Base-by-base conservation (phyloP, 2,329 filamentous ascomycete genomes). In the Diaporthe vexans region DNA sequence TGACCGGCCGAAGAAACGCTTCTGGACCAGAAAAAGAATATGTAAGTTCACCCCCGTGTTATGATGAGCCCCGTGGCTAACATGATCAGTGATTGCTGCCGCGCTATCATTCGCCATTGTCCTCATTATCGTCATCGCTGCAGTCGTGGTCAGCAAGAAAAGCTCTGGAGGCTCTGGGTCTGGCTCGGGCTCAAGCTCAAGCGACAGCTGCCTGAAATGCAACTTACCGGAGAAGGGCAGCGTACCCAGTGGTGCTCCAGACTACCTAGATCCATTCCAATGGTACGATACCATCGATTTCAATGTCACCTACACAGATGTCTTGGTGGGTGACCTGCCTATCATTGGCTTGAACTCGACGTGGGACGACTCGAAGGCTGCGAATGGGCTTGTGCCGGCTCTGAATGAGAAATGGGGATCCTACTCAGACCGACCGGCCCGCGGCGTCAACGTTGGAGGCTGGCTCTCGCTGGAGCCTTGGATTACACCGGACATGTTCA, bases 381-480 rank as follows among this genome's bases (percentile, higher is more conserved):
- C 95, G 17, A 98, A 98, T 81, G 87, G 91, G 24, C 91, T 95
- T 43, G 95, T 97, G 0, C 94, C 95, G 0, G 87, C 94, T 1
- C 87, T 99, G 9, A 89, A 94, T 77, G 88, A 95, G 75, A 79
- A 87, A 1, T 98, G 96, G 89, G 91, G 91, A 9, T 86, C 92
- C 2, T 99, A 98, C 79, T 90, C 91, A 2, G 91, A 90, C 29
- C 91, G 88, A 72, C 95, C 95, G 2, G 95, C 97, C 33, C 91
- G 96, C 9, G 97, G 97, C 0, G 94, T 98, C 48, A 98, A 98
- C 79, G 82, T 98, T 1, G 97, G 97, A 68, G 97, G 97, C 17
- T 99, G 97, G 97, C 89, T 99, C 1, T 94, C 93, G 3, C 85
- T 99, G 17, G 97, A 99, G 80, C 97, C 97, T 0, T 98, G 97